phyloP scores from a whole-genome alignment of 1,139 yeast species.

The Kodamaea derodonti region DNA sequence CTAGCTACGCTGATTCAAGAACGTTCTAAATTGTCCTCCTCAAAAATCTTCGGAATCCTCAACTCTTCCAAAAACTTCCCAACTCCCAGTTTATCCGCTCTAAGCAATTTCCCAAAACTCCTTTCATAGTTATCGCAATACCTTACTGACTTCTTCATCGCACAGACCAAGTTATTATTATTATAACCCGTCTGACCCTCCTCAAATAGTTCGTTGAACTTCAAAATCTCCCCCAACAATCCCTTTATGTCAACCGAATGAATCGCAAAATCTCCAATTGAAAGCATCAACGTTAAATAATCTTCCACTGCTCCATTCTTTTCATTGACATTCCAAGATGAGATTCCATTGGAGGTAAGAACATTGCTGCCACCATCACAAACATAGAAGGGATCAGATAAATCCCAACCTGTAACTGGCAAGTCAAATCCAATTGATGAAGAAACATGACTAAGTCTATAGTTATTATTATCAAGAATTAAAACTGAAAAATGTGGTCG shows the following conservation, averaged over 20 bases:
- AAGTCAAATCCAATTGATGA: constrained; percentile 32
- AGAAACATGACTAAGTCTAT: constrained; percentile 22
- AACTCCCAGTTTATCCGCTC: not conserved
- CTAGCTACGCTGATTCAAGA: no score
- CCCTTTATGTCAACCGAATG: constrained; percentile 32
- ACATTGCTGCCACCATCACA: constrained; percentile 17
- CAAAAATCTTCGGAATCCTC: not conserved
- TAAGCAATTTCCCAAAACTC: not conserved
- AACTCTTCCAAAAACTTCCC: not conserved
- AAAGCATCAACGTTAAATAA: constrained; percentile 27
- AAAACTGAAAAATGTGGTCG: constrained; percentile 26
- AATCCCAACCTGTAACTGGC: constrained; percentile 19
- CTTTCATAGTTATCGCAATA: not conserved
- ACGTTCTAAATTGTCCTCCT: no score
- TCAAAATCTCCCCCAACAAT: constrained; percentile 19
- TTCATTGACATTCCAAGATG: constrained; percentile 18
- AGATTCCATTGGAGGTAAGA: constrained; percentile 26
- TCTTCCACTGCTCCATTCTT: constrained; percentile 21
- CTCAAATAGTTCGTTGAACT: constrained; percentile 7
- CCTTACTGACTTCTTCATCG: not conserved
- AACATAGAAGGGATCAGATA: constrained; percentile 11
- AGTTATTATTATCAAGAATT: constrained; percentile 15
- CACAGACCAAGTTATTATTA: not conserved
- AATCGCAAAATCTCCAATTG: constrained; percentile 35
- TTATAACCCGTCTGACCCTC: not conserved